Percentiles rank a stretch among this genome's conserved stretches.
Conservation (phyloP, 768 basidiomycete genomes). For the Baorangia bicolor region DNA sequence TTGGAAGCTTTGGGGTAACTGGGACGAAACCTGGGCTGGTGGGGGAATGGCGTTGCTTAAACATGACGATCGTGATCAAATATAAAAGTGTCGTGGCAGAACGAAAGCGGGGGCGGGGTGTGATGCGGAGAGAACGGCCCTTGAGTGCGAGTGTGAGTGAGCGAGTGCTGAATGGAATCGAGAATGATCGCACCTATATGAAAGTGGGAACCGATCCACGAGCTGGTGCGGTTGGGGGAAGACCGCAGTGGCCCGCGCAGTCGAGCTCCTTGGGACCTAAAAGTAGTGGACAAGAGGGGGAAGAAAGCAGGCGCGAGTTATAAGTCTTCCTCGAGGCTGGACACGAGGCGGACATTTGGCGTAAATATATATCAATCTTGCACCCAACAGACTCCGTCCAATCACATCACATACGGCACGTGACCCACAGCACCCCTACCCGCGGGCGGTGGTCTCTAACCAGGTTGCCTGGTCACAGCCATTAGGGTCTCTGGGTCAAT, state of each 20-base stretch:
- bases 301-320: conserved; percentile 6
- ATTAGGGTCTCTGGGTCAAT: neutral
- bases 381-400: conserved; percentile 19
- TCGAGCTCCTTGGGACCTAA: conserved; percentile 19
- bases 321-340: conserved; percentile 26
- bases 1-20: conserved; percentile 20
- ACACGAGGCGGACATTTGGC: conserved; percentile 24
- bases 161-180: neutral
- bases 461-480: neutral
- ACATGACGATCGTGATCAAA: conserved; percentile 31
- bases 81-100: conserved; percentile 18
- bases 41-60: conserved; percentile 17
- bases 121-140: neutral
- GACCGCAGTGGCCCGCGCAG: conserved; percentile 29
- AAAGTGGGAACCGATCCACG: conserved; percentile 12
- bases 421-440: conserved; percentile 19
- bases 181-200: conserved; percentile 14
- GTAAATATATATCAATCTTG: conserved; percentile 9
- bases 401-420: conserved; percentile 23
- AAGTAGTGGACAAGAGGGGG: conserved; percentile 15
- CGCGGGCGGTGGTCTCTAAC: no score
- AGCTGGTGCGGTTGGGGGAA: conserved; percentile 12
- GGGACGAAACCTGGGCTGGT: conserved; percentile 18
- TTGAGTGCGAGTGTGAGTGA: neutral
- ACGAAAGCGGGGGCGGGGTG: conserved; percentile 8